Evolutionary conservation across 2,329 filamentous ascomycete genomes (phyloP), one percentile per base, ranked within the genome.

Genomic region (Periconia macrospinosa): DNA sequence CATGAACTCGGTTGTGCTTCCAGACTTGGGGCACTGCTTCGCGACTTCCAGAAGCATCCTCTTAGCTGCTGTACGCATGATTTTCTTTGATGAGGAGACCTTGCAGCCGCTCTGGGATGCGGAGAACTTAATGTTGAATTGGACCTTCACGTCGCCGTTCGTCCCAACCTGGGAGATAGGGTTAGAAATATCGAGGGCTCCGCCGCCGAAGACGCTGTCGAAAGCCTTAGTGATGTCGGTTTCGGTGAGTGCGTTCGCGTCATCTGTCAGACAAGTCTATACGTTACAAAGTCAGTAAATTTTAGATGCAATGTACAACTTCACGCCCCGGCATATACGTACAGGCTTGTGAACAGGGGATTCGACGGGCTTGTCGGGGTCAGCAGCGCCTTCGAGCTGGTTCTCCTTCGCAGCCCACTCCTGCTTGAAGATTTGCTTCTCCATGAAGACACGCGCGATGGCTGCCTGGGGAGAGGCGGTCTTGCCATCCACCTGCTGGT

Each of bases 381-480:
- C 42, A 8, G 17, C 20, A 3, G 45, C 45, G 33, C 45, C 45
- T 13, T 47, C 19, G 13, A 30, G 20, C 14, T 47, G 45, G 45
- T 35, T 47, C 6, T 33, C 23, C 15, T 33, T 35, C 13, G 45
- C 46, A 33, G 10, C 15, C 49, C 49, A 52, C 30, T 41, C 23
- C 15, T 52, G 43, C 19, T 52, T 44, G 35, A 46, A 52, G 13
- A 30, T 41, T 15, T 47, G n/a, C 6, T 41, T 43, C 35, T 52
- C 49, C 17, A 52, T 42, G 17, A 20, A 52, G 2, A 52, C 43
- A 18, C 49, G 43, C 6, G 19, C 17, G 18, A 46, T 49, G 35
- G 52, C 52, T 19, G 35, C 17, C 30, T 54, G 46, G 2, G 46
- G 46, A n/a, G 20, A 19, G 3, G 27, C 15, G 6, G 41, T 49